Base-by-base conservation (phyloP, 352 stramenopile species). In the Pythium rhizo-oryzae region DNA sequence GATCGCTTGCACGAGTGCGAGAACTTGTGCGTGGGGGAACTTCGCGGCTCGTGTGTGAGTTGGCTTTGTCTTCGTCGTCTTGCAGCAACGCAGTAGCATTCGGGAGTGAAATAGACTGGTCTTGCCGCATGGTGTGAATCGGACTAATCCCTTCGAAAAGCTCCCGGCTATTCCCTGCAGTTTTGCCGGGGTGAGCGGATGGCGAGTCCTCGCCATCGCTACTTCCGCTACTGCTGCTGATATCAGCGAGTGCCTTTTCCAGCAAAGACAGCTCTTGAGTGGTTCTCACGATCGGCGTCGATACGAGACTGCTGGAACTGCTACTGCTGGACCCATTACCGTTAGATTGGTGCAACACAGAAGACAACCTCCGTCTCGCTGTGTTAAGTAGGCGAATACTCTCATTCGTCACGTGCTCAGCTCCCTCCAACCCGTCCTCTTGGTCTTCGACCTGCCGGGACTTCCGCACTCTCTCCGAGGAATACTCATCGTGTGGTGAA, bases 261-360 rank as follows among this genome's bases (percentile, higher is more conserved):
- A 93, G 57, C 25, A 90, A 64, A 21, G 78, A 82, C 72, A 85
- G 77, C 53, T 93, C 82, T 54, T 88, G 75, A 70, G 84, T 85
- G 8, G 82, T 90, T 60, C 82, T 70, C 52, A 74, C 72, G 62
- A 87, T 68, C 0, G 78, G 77, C 23, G 71, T 69, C 44, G 74
- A 84, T 9, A 70, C 69, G 60, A 80, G 83, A 46, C 69, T 71
- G 28, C 76, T 89, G 57, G 59, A 63, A 39, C 58, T 68, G 47
- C 77, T 89, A 37, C 65, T 83, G 21, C 33, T 52, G 8, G 51
- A 64, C 8, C 72, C 49, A 16, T 59, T 50, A 15, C 55, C 65
- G 43, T 58, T 55, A 0, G 71, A 80, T 25, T 74, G 69, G 15
- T 70, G 61, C 54, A 76, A 37, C 4, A 76, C 70, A 5, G 70